Evolutionary conservation across 306 rosid genomes (phyloP), one percentile per base, ranked within the genome.

Genomic region (Cicer yamashitae): DNA sequence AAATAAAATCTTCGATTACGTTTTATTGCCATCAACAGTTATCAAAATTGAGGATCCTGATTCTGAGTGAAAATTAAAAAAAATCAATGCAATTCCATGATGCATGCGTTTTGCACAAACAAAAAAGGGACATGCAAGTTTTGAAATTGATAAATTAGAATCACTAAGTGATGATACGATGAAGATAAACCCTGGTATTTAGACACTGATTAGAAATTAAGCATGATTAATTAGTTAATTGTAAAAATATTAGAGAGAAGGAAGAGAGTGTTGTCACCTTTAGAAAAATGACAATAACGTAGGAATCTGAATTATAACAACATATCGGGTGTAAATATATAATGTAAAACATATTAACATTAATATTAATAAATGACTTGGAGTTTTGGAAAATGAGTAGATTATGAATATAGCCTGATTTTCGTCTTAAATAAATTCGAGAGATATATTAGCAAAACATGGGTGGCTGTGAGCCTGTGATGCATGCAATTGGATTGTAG

Each of bases 191-290:
- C 14, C 43, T 37, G 5, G 20, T 13, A 25, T 10, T 38, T 10
- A 18, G 79, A 67, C 15, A 50, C 2, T 60, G 50, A 82, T 72
- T 14, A 69, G 15, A 14, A 63, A 41, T 5, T 5, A 18, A 51
- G 7, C 44, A 68, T 72, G 48, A 17, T 11, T 14, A 43, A 15
- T 11, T 6, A 10, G 47, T 11, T 6, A 10, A 53, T 44, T 43
- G 50, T 9, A 59, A 71, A 43, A 71, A 53, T 13, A 80, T n/a
- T 25, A 45, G 22, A 70, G 43, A 22, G 17, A 48, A 66, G 63
- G 47, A 53, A 70, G 75, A 71, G 45, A 48, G 57, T 2, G 52
- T 53, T 48, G 52, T 64, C 72, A 77, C 84, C 88, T 80, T 61
- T 20, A 12, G 40, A 30, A 76, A 73, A 60, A 60, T 46, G 30